A percentile compares a stretch with the other conserved stretches of the same genome.
Evolutionary conservation across 2,329 filamentous ascomycete genomes (phyloP).

Genomic region (Colletotrichum horii): DNA sequence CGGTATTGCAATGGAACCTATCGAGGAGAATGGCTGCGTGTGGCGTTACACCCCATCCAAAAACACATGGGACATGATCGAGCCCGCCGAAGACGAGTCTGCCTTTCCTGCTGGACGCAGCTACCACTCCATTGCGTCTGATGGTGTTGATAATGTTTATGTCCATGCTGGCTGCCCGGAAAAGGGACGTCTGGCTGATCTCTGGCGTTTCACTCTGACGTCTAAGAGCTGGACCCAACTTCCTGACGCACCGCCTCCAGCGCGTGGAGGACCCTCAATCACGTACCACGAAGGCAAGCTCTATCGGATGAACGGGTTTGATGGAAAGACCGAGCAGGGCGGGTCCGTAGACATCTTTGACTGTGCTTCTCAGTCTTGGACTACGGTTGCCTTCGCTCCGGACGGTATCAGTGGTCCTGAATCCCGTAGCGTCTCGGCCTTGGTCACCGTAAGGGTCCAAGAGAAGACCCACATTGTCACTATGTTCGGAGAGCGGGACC

Average conservation of each 20-base stretch:
- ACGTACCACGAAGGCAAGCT: constrained; percentile 39
- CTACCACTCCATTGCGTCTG: constrained; percentile 58
- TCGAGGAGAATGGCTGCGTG: constrained; percentile 62
- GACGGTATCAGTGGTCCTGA: constrained; percentile 33
- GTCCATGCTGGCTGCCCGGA: constrained; percentile 67
- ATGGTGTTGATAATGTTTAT: constrained; percentile 49
- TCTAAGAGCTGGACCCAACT: constrained; percentile 55
- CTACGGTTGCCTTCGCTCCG: constrained; percentile 25
- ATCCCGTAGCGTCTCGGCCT: constrained; percentile 34
- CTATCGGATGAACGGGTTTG: constrained; percentile 69
- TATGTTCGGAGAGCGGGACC: constrained; percentile 44
- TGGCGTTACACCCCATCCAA: constrained; percentile 56
- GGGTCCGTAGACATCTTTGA: constrained; percentile 57
- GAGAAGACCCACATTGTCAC: constrained; percentile 36
- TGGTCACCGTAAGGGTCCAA: constrained; percentile 27
- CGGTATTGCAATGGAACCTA: constrained; percentile 61
- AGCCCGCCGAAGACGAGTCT: constrained; percentile 37
- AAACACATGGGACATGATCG: constrained; percentile 49
- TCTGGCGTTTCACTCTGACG: constrained; percentile 63
- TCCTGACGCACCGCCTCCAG: constrained; percentile 56
- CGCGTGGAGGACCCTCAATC: constrained; percentile 60
- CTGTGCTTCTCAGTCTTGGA: constrained; percentile 27
- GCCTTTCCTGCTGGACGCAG: constrained; percentile 53
- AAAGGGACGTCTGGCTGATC: constrained; percentile 59
- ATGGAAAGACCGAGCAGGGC: constrained; percentile 64